Evolutionary conservation across 2,329 filamentous ascomycete genomes (phyloP).

Genomic region (Magnaporthiopsis incrustans): DNA sequence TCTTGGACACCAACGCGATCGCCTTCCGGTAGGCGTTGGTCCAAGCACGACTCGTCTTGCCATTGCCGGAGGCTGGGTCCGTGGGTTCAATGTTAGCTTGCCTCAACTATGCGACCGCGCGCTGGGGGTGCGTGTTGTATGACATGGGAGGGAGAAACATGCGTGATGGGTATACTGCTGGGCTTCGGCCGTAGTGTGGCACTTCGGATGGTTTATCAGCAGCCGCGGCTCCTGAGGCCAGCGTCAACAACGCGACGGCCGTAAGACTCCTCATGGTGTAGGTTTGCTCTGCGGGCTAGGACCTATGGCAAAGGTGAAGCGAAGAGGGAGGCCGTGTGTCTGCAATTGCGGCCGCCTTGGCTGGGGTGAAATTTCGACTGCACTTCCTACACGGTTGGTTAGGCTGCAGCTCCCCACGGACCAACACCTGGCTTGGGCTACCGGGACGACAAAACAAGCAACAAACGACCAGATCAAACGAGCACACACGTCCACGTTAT

Average conservation of each 20-base stretch:
- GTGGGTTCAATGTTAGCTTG: background rate
- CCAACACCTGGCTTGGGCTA: background rate
- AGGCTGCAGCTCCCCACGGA: background rate
- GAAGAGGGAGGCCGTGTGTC: background rate
- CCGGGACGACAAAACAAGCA: background rate
- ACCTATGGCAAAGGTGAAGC: background rate
- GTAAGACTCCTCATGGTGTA: background rate
- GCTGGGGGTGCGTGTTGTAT: background rate
- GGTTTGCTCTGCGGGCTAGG: background rate
- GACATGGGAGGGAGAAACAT: slow-evolving; percentile 6
- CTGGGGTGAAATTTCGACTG: background rate
- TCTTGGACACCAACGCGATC: slow-evolving; percentile 24
- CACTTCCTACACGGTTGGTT: background rate
- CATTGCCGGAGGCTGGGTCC: slow-evolving; percentile 18
- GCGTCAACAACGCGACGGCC: background rate
- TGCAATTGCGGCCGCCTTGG: background rate
- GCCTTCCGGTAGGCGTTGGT: slow-evolving; percentile 26
- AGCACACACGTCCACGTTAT: background rate
- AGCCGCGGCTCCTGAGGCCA: background rate
- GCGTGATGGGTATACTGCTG: slow-evolving; percentile 26
- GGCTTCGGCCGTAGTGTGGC: slow-evolving; percentile 26
- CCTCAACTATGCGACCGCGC: background rate
- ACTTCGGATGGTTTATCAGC: slow-evolving; percentile 17
- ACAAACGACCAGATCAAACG: background rate
- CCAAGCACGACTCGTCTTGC: slow-evolving; percentile 23